Base-by-base conservation (phyloP, 352 stramenopile species). In the Globisporangium middletonii region DNA sequence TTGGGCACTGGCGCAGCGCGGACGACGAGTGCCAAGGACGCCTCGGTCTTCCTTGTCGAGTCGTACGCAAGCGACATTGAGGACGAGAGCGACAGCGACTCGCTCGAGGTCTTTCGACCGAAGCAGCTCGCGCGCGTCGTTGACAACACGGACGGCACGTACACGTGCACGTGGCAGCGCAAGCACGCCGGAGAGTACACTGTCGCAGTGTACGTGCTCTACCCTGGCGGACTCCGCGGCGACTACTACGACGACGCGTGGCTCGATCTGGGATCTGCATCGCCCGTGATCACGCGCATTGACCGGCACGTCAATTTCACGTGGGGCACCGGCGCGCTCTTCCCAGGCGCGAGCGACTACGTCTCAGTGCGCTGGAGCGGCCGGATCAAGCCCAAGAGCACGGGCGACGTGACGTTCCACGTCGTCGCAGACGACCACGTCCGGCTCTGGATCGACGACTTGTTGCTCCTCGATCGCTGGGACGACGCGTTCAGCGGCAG, bases 281-380 rank as follows among this genome's bases (percentile, higher is more conserved):
- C 45, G 5, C 58, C 65, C 7, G 49, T 77, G 2, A 53, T 79
- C 27, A 70, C 68, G 8, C 79, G 83, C 2, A 76, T 90, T 42
- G 83, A 92, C 65, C 68, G 67, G 4, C 57, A 82, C 27, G 53
- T 91, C 4, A 94, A 90, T 53, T 92, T 92, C 50, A 90, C 78
- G 33, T 91, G 83, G 82, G 70, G 65, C 15, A 62, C 38, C 26
- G 81, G 77, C 0, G 46, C 77, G 15, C 43, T 79, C 2, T 85
- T 89, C 52, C 59, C 71, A 43, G 75, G 71, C 1, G 67, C 71
- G 6, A 76, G 63, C 2, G 81, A 82, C 45, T 87, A 86, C 63
- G 63, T 79, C 0, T 81, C 73, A 1, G 72, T 86, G 11, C 75
- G 81, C 6, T 93, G 83, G 83, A 85, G 56, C 48, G 83, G 83